These are phyloP conservation scores for Colletotrichum euphorbiae DNA, from an alignment of 2,329 filamentous ascomycete genomes.

Conservation along the genomic window DNA sequence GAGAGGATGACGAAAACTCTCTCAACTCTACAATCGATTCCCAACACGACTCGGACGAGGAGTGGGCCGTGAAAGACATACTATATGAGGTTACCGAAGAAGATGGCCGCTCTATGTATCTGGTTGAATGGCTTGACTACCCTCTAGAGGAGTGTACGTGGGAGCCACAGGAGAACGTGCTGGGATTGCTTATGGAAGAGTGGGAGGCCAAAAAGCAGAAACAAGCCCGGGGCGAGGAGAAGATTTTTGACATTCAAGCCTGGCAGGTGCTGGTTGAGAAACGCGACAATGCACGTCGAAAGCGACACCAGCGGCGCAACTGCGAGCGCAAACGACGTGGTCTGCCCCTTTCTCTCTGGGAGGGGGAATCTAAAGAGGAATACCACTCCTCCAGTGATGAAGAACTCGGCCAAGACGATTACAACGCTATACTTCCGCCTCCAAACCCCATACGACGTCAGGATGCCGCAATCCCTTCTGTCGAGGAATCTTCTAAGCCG, in stretches of 20 bases:
- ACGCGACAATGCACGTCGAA: conserved; percentile 28
- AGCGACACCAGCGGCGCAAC: conserved; percentile 34
- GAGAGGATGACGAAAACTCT: conserved; percentile 46
- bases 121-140: conserved; percentile 54
- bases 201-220: conserved; percentile 59
- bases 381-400: conserved; percentile 35
- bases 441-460: conserved; percentile 16
- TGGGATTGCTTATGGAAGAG: conserved; percentile 50
- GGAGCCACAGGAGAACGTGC: conserved; percentile 62
- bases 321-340: conserved; percentile 24
- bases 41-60: conserved; percentile 52
- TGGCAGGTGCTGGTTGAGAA: conserved; percentile 43
- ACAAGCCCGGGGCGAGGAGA: conserved; percentile 47
- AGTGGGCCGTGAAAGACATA: conserved; percentile 64
- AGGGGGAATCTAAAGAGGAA: conserved; percentile 34
- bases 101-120: conserved; percentile 45
- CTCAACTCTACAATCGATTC: conserved; percentile 50
- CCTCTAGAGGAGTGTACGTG: conserved; percentile 55
- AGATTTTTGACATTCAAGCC: conserved; percentile 52
- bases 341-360: conserved; percentile 26
- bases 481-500: not conserved
- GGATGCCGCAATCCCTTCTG: not conserved
- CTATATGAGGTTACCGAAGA: conserved; percentile 35
- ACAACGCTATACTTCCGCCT: conserved; percentile 35
- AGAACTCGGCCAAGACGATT: conserved; percentile 24